A percentile compares a stretch with the other conserved stretches of the same genome.
These are phyloP conservation scores for Wickerhamomyces bisporus DNA, from an alignment of 805 yeast genomes.

Conservation along the genomic window DNA sequence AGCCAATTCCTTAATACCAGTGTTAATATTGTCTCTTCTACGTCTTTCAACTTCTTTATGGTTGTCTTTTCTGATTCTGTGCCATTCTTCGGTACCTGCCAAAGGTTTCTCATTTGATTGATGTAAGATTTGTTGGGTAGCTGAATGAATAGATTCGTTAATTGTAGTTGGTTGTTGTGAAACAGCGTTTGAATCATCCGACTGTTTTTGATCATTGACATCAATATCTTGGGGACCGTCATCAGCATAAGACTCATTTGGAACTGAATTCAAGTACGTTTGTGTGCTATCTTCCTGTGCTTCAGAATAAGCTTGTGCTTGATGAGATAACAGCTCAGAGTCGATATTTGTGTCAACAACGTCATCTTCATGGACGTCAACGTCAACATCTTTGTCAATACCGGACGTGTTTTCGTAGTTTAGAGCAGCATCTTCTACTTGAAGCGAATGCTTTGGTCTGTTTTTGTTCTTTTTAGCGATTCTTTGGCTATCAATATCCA, in stretches of 20 bases:
- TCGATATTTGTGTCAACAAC: constrained; percentile 17
- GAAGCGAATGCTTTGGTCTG: not conserved
- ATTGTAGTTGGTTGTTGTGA: too few species aligned
- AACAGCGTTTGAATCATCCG: too few species aligned
- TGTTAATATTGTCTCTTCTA: constrained; percentile 82
- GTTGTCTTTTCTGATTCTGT: constrained; percentile 73
- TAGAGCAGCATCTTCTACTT: constrained; percentile 6
- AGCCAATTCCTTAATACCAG: constrained; percentile 79
- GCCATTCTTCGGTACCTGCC: constrained; percentile 84
- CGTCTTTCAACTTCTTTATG: constrained; percentile 96
- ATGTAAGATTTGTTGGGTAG: constrained; percentile 14
- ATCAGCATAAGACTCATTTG: not conserved
- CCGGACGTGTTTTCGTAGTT: constrained; percentile 2
- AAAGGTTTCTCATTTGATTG: constrained; percentile 39
- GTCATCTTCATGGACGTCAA: too few species aligned
- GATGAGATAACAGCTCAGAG: constrained; percentile 17
- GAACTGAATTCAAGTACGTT: constrained; percentile 2
- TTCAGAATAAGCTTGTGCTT: constrained; percentile 8
- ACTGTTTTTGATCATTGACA: too few species aligned
- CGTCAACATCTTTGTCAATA: constrained; percentile 3
- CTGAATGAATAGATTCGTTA: constrained; percentile 3
- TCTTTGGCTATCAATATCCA: too few species aligned
- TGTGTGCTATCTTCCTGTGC: constrained; percentile 6
- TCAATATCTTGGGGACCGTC: not conserved
- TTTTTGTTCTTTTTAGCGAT: too few species aligned